A percentile compares a stretch with the other conserved stretches of the same genome.
phyloP scores from a whole-genome alignment of 2,329 filamentous ascomycete species.

The Metarhizium rileyi region DNA sequence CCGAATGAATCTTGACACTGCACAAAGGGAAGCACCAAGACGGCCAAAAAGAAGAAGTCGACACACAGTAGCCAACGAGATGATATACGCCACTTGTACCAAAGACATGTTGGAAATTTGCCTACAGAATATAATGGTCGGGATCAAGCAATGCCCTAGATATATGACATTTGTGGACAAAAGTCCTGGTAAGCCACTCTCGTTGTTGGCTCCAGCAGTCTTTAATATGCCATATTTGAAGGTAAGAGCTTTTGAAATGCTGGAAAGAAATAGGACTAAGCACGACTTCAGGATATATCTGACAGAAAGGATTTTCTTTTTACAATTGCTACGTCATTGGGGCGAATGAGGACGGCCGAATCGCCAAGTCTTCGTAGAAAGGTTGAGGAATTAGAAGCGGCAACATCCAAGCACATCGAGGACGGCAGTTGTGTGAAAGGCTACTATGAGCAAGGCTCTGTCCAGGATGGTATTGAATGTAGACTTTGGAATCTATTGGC shows the following conservation, averaged over 20 bases:
- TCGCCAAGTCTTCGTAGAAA: constrained; percentile 24
- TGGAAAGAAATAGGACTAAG: constrained; percentile 3
- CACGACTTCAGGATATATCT: constrained; percentile 14
- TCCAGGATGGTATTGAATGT: constrained; percentile 11
- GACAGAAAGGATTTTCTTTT: constrained; percentile 18
- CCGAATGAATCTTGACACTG: constrained; percentile 11
- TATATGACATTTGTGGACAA: constrained; percentile 12
- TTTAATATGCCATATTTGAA: constrained; percentile 27
- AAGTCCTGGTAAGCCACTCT: constrained; percentile 15
- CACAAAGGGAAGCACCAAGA: background rate
- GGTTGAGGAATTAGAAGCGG: constrained; percentile 8
- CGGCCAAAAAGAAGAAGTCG: background rate
- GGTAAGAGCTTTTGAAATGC: constrained; percentile 12
- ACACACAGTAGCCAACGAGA: background rate
- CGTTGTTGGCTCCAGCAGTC: constrained; percentile 23
- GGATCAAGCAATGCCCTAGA: constrained; percentile 13
- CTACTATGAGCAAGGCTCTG: background rate
- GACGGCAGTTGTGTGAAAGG: background rate
- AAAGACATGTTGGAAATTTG: constrained; percentile 7
- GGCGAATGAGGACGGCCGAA: constrained; percentile 23
- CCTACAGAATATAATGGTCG: constrained; percentile 18
- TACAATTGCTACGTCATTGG: constrained; percentile 20
- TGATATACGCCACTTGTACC: background rate
- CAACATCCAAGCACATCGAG: background rate
- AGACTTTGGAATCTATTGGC: constrained; percentile 17